phyloP scores from a whole-genome alignment of 768 basidiomycete genomes.

The Tremella mesenterica region DNA sequence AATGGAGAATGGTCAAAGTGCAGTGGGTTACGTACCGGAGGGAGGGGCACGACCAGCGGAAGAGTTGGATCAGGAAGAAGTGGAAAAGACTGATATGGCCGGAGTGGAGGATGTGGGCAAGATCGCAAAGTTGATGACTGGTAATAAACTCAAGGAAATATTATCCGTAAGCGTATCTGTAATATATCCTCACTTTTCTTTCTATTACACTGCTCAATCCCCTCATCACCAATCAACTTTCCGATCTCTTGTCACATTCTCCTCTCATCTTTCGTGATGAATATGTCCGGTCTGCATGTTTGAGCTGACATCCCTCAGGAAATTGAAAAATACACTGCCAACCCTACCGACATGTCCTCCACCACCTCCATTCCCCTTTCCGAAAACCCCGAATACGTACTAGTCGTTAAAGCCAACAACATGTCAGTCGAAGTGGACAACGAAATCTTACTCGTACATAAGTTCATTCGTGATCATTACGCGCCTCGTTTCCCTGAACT shows the following conservation, averaged over 20 bases:
- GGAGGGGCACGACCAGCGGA: constrained; percentile 91
- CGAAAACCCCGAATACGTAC: constrained; percentile 86
- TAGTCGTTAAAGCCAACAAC: constrained; percentile 97
- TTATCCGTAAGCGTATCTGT: constrained; percentile 53
- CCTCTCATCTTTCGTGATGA: not conserved
- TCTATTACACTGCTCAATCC: not conserved
- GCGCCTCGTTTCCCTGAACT: constrained; percentile 90
- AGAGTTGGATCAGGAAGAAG: constrained; percentile 86
- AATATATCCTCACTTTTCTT: not conserved
- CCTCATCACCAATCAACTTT: too few species aligned
- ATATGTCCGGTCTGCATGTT: not conserved
- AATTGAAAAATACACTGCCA: constrained; percentile 72
- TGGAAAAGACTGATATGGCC: constrained; percentile 85
- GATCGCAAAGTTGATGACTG: constrained; percentile 79
- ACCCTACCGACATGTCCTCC: constrained; percentile 68
- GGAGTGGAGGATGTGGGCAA: constrained; percentile 74
- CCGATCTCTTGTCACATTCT: not conserved
- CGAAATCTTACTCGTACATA: constrained; percentile 92
- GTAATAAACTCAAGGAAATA: constrained; percentile 79
- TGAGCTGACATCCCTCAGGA: constrained; percentile 52
- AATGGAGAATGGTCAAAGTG: constrained; percentile 56
- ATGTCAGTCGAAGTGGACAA: constrained; percentile 97
- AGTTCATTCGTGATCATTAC: constrained; percentile 99
- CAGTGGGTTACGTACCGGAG: constrained; percentile 41
- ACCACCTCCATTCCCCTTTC: constrained; percentile 60